Evolutionary conservation across 164 flowering plant species (phyloP), one percentile per base, ranked within the genome.

Genomic region (Berberis thunbergii): DNA sequence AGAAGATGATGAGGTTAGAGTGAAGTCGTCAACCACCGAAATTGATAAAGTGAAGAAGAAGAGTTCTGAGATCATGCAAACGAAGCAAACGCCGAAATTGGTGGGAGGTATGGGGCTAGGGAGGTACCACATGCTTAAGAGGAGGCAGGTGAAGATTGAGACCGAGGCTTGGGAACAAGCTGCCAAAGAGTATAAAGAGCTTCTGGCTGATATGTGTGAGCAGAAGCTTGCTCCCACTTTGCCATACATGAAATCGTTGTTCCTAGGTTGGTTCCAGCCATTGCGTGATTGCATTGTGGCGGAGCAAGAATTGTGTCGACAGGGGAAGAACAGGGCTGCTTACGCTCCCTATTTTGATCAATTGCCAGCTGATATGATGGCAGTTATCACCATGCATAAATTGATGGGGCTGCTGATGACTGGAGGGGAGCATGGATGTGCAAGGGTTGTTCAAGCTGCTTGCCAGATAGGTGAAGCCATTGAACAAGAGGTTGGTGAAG

Each of bases 211-310:
- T 39, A 95, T 95, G 99, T 95, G 97, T 74, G 83, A 87, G 76
- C 83, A 78, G 41, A 95, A 85, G 67, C 66, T 91, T 56, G 97
- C 97, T 0, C 99, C 99, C 1, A 89, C 86, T 82, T 79, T 91
- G 81, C 99, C 99, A 1, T 89, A 85, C 67, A 81, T 95, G 84
- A 95, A 95, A 79, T 76, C 91, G 3, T 75, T 95, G 81, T 91
- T 95, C 66, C 84, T 91, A 40, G 99, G 97, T 53, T 95, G 99
- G 99, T 95, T 89, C 67, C 92, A 89, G 81, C 97, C 99, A 4
- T 67, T 95, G 54, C 66, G 82, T 38, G 76, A 81, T 74, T 75
- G 77, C 45, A 95, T 91, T 62, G 76, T 50, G 2, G 69, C 78
- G 26, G 97, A 87, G 64, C 97, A 89, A 72, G 86, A 86, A 41